Base-by-base conservation (phyloP, 169 alveolate species). In the Cryptosporidium muris region DNA sequence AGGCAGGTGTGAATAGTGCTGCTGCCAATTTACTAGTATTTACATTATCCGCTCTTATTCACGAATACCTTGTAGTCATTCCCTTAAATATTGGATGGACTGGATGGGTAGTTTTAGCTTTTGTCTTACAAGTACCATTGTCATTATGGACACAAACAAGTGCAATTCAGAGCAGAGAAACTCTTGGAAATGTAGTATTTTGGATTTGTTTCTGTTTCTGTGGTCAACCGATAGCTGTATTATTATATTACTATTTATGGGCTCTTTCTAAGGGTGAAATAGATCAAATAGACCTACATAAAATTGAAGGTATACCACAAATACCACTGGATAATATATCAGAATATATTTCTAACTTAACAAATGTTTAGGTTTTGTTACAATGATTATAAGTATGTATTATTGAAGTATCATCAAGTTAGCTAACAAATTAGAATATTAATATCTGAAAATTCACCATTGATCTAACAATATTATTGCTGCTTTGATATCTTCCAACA, bases 121-220 rank as follows among this genome's bases (percentile, higher is more conserved):
- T 90, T 62, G 82, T 90, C 14, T 80, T 88, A 54, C 80, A 40
- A 51, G 54, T 58, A 6, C 65, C 66, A 16, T 54, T 51, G 4
- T 65, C 89, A 42, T 81, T 74, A 25, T 81, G 81, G 80, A 66
- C 82, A 16, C 82, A 81, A 45, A 51, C 82, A 64, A 81, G 81
- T 2, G 65, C 49, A 8, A 64, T 94, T 42, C 92, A 92, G 81
- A 92, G 81, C 38, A 89, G 92, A 80, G 90, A 90, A 63, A 93
- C 95, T 3, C 68, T 94, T 14, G 98, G 98, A 9, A 96, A 96
- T 81, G 85, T 93, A 3, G 51, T 94, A 49, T 96, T 95, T 80
- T 96, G 99, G 99, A 89, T 93, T 51, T 81, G 93, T 9, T 96
- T 96, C 89, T 94, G 98, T 80, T 91, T 96, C 81, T 88, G 97